Evolutionary conservation across 352 stramenopile species (phyloP), one percentile per base, ranked within the genome.

Genomic region (Peronospora destructor): DNA sequence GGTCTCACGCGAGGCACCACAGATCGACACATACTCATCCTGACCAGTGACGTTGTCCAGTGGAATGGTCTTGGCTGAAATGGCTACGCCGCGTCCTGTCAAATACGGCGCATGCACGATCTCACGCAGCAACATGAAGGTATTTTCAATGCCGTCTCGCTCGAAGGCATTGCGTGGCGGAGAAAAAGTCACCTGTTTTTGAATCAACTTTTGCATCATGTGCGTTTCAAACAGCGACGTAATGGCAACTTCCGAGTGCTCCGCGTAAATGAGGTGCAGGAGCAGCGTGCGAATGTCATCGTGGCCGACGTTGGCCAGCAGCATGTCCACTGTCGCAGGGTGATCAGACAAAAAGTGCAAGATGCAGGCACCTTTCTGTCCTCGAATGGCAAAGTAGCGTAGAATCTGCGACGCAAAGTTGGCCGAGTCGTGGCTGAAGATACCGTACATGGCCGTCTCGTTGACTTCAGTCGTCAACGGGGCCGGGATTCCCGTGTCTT

Each of bases 1-100:
- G 53, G 84, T 83, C 45, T 93, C 82, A 2, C 82, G 79, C 10
- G 79, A 91, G 11, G 82, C 79, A 21, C 82, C 82, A 25, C 77
- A 93, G 52, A 93, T 89, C 37, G 75, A 87, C 33, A 93, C 76
- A 64, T 93, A 93, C 59, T 93, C 82, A 48, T 89, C 74, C 50
- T 93, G 77, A 16, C 83, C 83, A 8, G 83, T 93, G 26, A 93
- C 62, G 43, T 87, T 91, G 56, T 93, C 83, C 35, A 91, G 53
- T 32, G 83, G 83, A 21, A 93, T 93, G 30, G 66, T 87, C 67
- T 85, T 91, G 29, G 80, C 79, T n/a, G 77, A 93, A 61, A 93
- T 91, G 12, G 81, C 76, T 21, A 91, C 83, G 26, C 83, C 83
- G 1, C 83, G 76, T 16, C 66, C 66, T 17, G 83, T 91, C 46